Percentiles rank a stretch among this genome's conserved stretches.
phyloP scores from a whole-genome alignment of 495 filamentous ascomycete species.

The Evernia prunastri region DNA sequence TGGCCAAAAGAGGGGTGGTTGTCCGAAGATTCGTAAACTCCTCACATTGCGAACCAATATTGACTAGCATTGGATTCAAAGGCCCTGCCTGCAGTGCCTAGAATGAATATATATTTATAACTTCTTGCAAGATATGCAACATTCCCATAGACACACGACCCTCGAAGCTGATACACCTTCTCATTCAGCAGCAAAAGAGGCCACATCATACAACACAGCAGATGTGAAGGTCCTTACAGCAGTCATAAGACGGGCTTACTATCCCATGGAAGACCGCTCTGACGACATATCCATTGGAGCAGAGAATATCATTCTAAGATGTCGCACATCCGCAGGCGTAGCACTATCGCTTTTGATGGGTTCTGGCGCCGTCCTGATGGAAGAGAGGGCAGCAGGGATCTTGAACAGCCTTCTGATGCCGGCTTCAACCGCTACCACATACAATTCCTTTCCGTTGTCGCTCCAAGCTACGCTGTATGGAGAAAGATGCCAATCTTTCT shows the following conservation, averaged over 20 bases:
- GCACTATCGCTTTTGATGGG: slow-evolving; percentile 14
- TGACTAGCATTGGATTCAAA: neutral
- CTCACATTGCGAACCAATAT: neutral
- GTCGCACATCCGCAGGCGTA: slow-evolving; percentile 10
- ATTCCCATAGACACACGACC: neutral
- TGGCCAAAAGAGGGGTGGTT: neutral
- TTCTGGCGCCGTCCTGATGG: slow-evolving; percentile 6
- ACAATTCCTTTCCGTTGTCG: slow-evolving; percentile 46
- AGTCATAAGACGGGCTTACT: neutral
- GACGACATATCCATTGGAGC: slow-evolving; percentile 12
- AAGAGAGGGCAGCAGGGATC: slow-evolving; percentile 40
- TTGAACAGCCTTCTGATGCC: slow-evolving; percentile 46
- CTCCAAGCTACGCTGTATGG: slow-evolving; percentile 52
- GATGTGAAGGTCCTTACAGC: neutral
- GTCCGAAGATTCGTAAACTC: too few relatives aligned
- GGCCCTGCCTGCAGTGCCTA: neutral
- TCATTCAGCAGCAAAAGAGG: neutral
- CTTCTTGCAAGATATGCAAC: neutral
- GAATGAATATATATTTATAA: neutral
- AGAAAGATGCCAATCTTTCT: slow-evolving; percentile 49
- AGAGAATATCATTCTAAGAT: slow-evolving; percentile 18
- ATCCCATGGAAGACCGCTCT: neutral
- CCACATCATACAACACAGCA: neutral
- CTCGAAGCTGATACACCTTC: neutral
- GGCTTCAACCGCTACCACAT: slow-evolving; percentile 49